A percentile compares a stretch with the other conserved stretches of the same genome.
Conservation (phyloP, 352 stramenopile genomes). For the Phytophthora ohioensis region DNA sequence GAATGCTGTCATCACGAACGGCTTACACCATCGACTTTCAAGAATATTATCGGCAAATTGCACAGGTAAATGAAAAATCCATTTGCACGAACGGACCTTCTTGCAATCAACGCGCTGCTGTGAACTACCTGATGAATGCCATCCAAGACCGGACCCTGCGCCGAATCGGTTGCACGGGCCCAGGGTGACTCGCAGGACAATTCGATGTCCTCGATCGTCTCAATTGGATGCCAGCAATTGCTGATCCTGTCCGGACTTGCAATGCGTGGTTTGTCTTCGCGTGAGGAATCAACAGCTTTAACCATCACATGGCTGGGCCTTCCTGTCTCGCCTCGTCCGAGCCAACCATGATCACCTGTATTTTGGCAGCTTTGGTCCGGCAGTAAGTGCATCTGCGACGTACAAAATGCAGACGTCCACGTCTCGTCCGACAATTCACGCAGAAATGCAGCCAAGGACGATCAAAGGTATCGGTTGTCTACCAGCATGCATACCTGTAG, state of each 20-base stretch:
- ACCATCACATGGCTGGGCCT: constrained; percentile 12
- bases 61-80: too few relatives aligned
- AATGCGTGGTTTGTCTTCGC: constrained; percentile 32
- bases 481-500: neutral
- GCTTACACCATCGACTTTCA: neutral
- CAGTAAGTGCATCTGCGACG: neutral
- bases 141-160: constrained; percentile 10
- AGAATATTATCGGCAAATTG: too few relatives aligned
- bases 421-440: constrained; percentile 10
- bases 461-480: constrained; percentile 3
- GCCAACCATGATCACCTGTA: constrained; percentile 5
- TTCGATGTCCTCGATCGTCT: neutral
- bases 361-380: neutral
- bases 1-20: too few relatives aligned
- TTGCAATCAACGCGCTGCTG: too few relatives aligned
- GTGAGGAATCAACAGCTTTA: constrained; percentile 27
- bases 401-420: neutral
- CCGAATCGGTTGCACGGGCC: neutral
- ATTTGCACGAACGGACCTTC: too few relatives aligned
- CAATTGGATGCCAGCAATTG: neutral
- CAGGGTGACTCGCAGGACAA: neutral
- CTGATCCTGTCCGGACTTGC: constrained; percentile 3
- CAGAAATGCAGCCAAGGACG: constrained; percentile 8
- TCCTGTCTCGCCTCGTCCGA: neutral
- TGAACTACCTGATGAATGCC: constrained; percentile 5